Conservation (phyloP, 2,329 filamentous ascomycete genomes). For the Aureobasidium namibiae region DNA sequence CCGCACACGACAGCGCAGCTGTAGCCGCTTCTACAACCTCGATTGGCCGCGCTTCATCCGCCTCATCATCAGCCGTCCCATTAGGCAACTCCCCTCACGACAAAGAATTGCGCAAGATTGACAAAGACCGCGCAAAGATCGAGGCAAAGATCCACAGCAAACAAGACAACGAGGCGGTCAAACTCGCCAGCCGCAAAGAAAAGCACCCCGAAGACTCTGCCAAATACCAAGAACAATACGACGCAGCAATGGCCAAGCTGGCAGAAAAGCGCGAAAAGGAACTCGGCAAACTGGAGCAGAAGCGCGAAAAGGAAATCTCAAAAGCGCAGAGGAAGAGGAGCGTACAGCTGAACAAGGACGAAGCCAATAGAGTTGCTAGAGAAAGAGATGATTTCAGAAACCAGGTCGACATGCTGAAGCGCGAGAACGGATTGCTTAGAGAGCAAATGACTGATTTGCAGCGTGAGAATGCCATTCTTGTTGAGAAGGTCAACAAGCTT, state of each 20-base stretch:
- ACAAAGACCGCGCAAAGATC: conserved; percentile 52
- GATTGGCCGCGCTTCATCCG: conserved; percentile 16
- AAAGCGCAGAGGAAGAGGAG: conserved; percentile 39
- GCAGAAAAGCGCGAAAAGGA: conserved; percentile 58
- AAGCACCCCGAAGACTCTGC: conserved; percentile 37
- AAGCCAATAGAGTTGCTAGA: conserved; percentile 37
- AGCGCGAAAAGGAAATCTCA: conserved; percentile 27
- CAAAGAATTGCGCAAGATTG: conserved; percentile 57
- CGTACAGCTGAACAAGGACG: conserved; percentile 40
- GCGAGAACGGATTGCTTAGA: conserved; percentile 43
- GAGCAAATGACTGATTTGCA: conserved; percentile 48
- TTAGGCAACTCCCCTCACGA: conserved; percentile 34
- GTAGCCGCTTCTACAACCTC: not conserved
- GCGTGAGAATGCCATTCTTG: conserved; percentile 48
- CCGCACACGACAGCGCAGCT: not conserved
- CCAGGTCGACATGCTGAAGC: conserved; percentile 38
- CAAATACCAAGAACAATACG: conserved; percentile 60
- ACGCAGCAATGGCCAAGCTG: conserved; percentile 55
- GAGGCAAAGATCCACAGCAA: conserved; percentile 55
- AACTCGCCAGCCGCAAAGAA: conserved; percentile 29
- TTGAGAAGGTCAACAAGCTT: conserved; percentile 34
- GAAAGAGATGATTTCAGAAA: conserved; percentile 40
- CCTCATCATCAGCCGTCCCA: conserved; percentile 11
- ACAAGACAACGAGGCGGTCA: conserved; percentile 43
- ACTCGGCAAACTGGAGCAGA: conserved; percentile 45